Conservation (phyloP, 139 green algal genomes). For the Closterium sp. region DNA sequence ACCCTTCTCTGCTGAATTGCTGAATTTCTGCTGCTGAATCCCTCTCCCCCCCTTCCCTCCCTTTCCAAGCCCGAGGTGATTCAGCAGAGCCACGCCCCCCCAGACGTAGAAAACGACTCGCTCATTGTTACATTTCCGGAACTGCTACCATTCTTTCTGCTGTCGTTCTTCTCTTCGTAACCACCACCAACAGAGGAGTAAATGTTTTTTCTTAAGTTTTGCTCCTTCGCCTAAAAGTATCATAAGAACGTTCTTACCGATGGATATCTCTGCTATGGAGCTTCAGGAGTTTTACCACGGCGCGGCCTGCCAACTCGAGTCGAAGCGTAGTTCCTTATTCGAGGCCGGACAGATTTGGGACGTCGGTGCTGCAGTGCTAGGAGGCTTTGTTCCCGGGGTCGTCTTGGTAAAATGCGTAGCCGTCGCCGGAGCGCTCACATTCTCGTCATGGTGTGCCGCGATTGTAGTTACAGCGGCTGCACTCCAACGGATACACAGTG, state of each 20-base stretch:
- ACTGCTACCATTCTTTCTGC: too few species aligned
- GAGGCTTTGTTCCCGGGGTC: neutral
- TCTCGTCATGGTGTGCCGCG: constrained; percentile 4
- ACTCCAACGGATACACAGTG: constrained; percentile 2
- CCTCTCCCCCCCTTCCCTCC: neutral
- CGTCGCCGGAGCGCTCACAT: neutral
- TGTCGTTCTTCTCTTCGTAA: too few species aligned
- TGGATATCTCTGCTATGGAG: neutral
- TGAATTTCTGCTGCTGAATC: neutral
- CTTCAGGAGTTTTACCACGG: neutral
- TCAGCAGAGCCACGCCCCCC: too few species aligned
- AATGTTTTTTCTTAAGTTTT: too few species aligned
- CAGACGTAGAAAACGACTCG: too few species aligned
- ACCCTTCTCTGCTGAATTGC: too few species aligned
- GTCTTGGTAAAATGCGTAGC: neutral
- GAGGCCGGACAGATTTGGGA: neutral
- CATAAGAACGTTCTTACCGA: neutral
- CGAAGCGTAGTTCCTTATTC: neutral
- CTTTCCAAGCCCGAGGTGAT: neutral
- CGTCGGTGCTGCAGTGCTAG: neutral
- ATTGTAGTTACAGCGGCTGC: neutral
- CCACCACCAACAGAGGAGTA: too few species aligned
- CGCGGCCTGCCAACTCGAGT: neutral
- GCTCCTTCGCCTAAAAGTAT: neutral
- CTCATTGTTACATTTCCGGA: too few species aligned